phyloP scores from a whole-genome alignment of 805 yeast species.

The Lipomyces kockii region DNA sequence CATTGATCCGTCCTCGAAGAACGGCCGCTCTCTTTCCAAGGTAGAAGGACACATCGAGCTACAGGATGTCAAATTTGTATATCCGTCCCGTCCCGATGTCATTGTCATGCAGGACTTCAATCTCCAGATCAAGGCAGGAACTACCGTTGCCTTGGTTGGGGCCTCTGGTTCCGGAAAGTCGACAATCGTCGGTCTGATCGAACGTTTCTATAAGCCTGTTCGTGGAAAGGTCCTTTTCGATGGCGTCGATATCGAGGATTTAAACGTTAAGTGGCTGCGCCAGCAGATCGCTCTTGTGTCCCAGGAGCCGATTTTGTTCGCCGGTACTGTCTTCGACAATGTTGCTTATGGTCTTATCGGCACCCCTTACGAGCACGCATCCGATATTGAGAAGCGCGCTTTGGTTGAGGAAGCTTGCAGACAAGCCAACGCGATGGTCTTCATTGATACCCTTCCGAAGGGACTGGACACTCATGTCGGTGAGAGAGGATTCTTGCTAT shows the following conservation, averaged over 20 bases:
- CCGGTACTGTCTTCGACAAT: conserved; percentile 79
- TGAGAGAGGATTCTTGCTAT: conserved; percentile 60
- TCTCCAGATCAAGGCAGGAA: conserved; percentile 65
- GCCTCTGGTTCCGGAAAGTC: conserved; percentile 67
- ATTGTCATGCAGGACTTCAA: conserved; percentile 40
- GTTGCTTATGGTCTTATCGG: conserved; percentile 70
- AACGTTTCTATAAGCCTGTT: conserved; percentile 62
- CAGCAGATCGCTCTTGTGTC: conserved; percentile 62
- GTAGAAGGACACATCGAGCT: conserved; percentile 49
- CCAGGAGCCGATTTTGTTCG: conserved; percentile 66
- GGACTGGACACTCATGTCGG: conserved; percentile 59
- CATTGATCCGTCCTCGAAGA: conserved; percentile 45
- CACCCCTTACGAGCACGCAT: conserved; percentile 42
- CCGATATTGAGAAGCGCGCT: conserved; percentile 48
- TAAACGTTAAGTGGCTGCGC: conserved; percentile 59
- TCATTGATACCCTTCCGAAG: conserved; percentile 57
- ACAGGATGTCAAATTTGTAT: conserved; percentile 41
- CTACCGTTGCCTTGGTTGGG: conserved; percentile 88
- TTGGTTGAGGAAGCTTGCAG: conserved; percentile 51
- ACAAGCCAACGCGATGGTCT: conserved; percentile 58
- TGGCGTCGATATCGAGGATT: conserved; percentile 54
- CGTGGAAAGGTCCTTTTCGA: conserved; percentile 56
- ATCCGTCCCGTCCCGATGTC: conserved; percentile 44
- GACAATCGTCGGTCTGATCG: conserved; percentile 56
- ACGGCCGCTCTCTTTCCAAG: conserved; percentile 33